A percentile compares a stretch with the other conserved stretches of the same genome.
phyloP scores from a whole-genome alignment of 1,139 yeast species.

The Kazachstania sp. region DNA sequence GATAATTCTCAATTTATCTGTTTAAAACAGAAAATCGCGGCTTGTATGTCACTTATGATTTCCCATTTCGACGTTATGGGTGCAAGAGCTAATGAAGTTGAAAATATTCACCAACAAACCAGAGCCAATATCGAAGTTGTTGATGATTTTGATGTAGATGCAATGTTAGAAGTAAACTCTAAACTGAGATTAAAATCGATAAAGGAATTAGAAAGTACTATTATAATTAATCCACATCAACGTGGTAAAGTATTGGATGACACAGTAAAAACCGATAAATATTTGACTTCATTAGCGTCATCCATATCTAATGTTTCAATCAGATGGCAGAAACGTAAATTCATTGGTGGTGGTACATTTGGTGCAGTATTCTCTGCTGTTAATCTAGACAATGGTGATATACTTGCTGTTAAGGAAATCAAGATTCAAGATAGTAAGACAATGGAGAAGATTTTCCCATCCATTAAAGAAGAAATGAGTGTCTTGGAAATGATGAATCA shows the following conservation, averaged over 20 bases:
- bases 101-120: constrained; percentile 37
- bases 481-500: constrained; percentile 90
- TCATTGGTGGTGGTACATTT: constrained; percentile 92
- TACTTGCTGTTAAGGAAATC: constrained; percentile 94
- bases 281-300: constrained; percentile 77
- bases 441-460: constrained; percentile 75
- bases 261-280: constrained; percentile 78
- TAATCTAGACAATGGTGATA: constrained; percentile 89
- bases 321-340: constrained; percentile 95
- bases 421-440: constrained; percentile 84
- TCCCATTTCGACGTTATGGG: constrained; percentile 99
- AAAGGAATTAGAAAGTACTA: constrained; percentile 25
- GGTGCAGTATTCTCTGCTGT: constrained; percentile 92
- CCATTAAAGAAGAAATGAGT: constrained; percentile 92
- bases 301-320: constrained; percentile 86
- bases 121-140: constrained; percentile 28
- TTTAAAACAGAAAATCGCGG: constrained; percentile 77
- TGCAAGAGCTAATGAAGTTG: constrained; percentile 75
- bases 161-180: constrained; percentile 31
- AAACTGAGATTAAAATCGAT: constrained; percentile 32
- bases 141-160: constrained; percentile 35
- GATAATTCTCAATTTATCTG: constrained; percentile 67
- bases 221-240: constrained; percentile 30
- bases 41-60: constrained; percentile 86
- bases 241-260: constrained; percentile 89